These are phyloP conservation scores for Hericium coralloides DNA, from an alignment of 768 basidiomycete genomes.

Conservation along the genomic window DNA sequence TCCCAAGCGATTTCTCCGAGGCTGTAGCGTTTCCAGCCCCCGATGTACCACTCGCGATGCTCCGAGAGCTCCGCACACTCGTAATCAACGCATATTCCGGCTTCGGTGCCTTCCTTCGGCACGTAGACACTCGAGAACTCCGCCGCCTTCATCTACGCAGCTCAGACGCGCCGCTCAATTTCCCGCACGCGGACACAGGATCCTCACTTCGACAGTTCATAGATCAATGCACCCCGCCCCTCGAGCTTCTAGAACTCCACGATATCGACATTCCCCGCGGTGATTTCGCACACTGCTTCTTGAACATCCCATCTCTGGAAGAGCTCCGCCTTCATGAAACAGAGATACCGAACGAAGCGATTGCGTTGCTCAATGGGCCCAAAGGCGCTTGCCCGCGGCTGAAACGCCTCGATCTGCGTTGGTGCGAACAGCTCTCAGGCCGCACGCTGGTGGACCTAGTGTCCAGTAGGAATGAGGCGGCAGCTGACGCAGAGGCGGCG, in stretches of 20 bases:
- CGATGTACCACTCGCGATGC: constrained; percentile 10
- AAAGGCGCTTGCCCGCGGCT: constrained; percentile 38
- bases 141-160: constrained; percentile 33
- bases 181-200: constrained; percentile 25
- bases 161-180: constrained; percentile 23
- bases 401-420: constrained; percentile 42
- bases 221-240: constrained; percentile 17
- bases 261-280: constrained; percentile 36
- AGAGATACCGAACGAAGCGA: constrained; percentile 40
- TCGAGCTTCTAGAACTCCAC: constrained; percentile 38
- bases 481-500: neutral
- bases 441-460: constrained; percentile 42
- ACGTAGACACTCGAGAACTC: constrained; percentile 28
- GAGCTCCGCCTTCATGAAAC: constrained; percentile 49
- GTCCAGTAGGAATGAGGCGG: constrained; percentile 23
- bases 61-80: constrained; percentile 23
- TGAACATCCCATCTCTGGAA: constrained; percentile 30
- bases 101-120: constrained; percentile 21
- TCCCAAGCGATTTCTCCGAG: constrained; percentile 23
- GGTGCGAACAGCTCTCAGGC: constrained; percentile 50
- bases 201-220: constrained; percentile 23
- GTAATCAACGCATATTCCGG: constrained; percentile 23
- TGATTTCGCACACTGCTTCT: constrained; percentile 28
- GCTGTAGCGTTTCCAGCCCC: constrained; percentile 14
- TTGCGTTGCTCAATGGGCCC: constrained; percentile 30